Percentiles rank a stretch among this genome's conserved stretches.
These are phyloP conservation scores for Pseudogymnoascus sp. DNA, from an alignment of 2,329 filamentous ascomycete genomes.

Conservation along the genomic window DNA sequence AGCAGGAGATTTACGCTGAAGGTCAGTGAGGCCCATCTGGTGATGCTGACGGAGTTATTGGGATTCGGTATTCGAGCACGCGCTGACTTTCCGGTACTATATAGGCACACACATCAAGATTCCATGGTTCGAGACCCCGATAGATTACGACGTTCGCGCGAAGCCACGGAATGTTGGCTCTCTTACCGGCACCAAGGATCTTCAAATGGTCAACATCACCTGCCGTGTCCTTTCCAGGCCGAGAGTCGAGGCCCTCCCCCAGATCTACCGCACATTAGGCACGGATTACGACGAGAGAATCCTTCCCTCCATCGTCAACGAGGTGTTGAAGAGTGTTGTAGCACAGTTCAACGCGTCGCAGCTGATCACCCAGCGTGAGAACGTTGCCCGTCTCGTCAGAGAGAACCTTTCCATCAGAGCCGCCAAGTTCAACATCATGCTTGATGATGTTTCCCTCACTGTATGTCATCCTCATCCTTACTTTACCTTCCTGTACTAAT, in stretches of 20 bases:
- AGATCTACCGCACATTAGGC: conserved; percentile 94
- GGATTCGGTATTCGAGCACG: neutral
- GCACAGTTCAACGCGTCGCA: conserved; percentile 98
- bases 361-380: conserved; percentile 98
- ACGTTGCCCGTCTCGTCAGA: conserved; percentile 80
- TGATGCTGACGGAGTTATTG: neutral
- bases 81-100: conserved; percentile 16
- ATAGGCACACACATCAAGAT: conserved; percentile 85
- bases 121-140: conserved; percentile 94
- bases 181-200: conserved; percentile 94
- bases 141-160: conserved; percentile 95
- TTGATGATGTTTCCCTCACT: conserved; percentile 95
- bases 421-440: conserved; percentile 90
- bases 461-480: conserved; percentile 42
- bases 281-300: conserved; percentile 96
- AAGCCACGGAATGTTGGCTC: conserved; percentile 96
- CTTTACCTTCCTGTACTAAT: conserved; percentile 5
- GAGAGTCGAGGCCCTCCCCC: conserved; percentile 77
- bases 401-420: conserved; percentile 89
- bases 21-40: conserved; percentile 43
- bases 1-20: conserved; percentile 94
- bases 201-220: conserved; percentile 99
- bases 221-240: conserved; percentile 96
- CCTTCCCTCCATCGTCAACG: conserved; percentile 94
- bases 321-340: conserved; percentile 96